Evolutionary conservation across 2,329 filamentous ascomycete genomes (phyloP).

Genomic region (Fusarium albidum): DNA sequence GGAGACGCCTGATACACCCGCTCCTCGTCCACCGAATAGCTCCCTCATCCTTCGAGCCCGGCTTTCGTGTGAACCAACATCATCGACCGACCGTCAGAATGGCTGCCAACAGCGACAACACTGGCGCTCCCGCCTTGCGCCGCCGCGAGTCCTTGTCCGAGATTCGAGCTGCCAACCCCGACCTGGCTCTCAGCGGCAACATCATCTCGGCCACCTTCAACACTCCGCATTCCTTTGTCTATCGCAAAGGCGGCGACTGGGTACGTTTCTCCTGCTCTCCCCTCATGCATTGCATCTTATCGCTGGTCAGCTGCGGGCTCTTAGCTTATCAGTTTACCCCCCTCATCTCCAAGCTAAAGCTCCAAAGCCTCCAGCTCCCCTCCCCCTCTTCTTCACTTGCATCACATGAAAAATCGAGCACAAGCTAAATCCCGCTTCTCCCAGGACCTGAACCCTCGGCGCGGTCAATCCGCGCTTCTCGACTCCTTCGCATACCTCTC

Average conservation of each 20-base stretch:
- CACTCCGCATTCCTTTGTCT: slow-evolving; percentile 67
- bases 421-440: slow-evolving; percentile 16
- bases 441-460: slow-evolving; percentile 78
- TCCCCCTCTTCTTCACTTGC: slow-evolving; percentile 7
- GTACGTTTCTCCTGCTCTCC: slow-evolving; percentile 50
- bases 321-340: slow-evolving; percentile 25
- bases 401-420: slow-evolving; percentile 26
- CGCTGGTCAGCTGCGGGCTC: slow-evolving; percentile 14
- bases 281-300: slow-evolving; percentile 25
- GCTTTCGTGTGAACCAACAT: slow-evolving; percentile 5
- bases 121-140: slow-evolving; percentile 45
- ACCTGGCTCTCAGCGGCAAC: slow-evolving; percentile 68
- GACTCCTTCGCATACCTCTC: slow-evolving; percentile 90
- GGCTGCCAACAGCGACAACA: slow-evolving; percentile 20
- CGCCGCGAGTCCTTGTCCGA: slow-evolving; percentile 62
- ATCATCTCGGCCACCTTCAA: slow-evolving; percentile 73
- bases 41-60: slow-evolving; percentile 1
- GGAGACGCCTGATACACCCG: slow-evolving; percentile 21
- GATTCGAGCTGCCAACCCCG: slow-evolving; percentile 63
- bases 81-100: slow-evolving; percentile 12
- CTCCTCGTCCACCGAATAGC: slow-evolving; percentile 15
- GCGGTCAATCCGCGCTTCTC: slow-evolving; percentile 90
- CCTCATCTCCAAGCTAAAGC: slow-evolving; percentile 34
- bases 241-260: slow-evolving; percentile 68
- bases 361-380: slow-evolving; percentile 27